Conservation (phyloP, 2,329 filamentous ascomycete species). For the Hypoxylon sp. region DNA sequence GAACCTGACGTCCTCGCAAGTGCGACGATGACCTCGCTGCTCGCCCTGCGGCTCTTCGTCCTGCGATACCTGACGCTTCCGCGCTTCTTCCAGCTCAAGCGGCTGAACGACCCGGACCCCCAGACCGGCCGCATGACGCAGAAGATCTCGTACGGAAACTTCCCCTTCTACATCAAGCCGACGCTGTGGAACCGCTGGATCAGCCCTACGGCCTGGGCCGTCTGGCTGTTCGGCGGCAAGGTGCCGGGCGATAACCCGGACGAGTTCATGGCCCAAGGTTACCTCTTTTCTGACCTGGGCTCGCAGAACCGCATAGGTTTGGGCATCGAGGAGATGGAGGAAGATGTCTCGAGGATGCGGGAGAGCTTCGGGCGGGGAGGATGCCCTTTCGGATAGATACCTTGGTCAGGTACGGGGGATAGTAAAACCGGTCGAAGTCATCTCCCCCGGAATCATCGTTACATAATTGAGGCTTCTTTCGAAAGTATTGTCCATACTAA, state of each 20-base stretch:
- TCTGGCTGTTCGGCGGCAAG: slow-evolving; percentile 57
- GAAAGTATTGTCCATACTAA: neutral
- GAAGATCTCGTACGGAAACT: slow-evolving; percentile 65
- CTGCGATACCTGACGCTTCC: slow-evolving; percentile 71
- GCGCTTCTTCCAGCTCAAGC: slow-evolving; percentile 58
- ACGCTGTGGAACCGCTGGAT: slow-evolving; percentile 72
- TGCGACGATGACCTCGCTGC: slow-evolving; percentile 58
- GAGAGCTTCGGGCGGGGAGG: slow-evolving; percentile 46
- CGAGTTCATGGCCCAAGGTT: slow-evolving; percentile 61
- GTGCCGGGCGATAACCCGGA: slow-evolving; percentile 59
- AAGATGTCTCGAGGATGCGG: slow-evolving; percentile 53
- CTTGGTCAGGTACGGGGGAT: neutral
- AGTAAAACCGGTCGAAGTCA: neutral
- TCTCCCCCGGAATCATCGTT: too few relatives aligned
- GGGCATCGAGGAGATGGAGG: slow-evolving; percentile 62
- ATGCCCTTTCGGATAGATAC: slow-evolving; percentile 45
- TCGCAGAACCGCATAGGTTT: slow-evolving; percentile 66
- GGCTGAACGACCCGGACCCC: slow-evolving; percentile 62
- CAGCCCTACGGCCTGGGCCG: slow-evolving; percentile 63
- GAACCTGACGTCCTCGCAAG: slow-evolving; percentile 56
- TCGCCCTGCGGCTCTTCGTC: slow-evolving; percentile 65
- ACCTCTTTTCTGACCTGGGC: slow-evolving; percentile 70
- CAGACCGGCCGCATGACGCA: slow-evolving; percentile 64
- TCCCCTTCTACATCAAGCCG: slow-evolving; percentile 73
- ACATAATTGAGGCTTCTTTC: neutral